phyloP scores from a whole-genome alignment of 2,329 filamentous ascomycete genomes.

The Venturiaceae sp. region DNA sequence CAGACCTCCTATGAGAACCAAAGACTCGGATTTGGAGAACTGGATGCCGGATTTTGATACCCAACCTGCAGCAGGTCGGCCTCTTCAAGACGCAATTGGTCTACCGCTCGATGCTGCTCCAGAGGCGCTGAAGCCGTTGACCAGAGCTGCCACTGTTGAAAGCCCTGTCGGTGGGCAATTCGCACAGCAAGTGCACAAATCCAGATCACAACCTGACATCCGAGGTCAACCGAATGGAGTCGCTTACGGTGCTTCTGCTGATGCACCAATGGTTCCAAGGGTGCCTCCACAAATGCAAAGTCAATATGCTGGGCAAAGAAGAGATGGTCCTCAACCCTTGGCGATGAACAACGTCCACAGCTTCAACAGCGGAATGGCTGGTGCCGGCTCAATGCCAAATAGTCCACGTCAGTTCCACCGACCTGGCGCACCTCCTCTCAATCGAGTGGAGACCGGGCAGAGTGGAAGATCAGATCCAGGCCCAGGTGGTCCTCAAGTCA shows the following conservation, averaged over 20 bases:
- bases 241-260: slow-evolving; percentile 10
- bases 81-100: slow-evolving; percentile 10
- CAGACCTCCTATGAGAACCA: slow-evolving; percentile 12
- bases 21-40: slow-evolving; percentile 17
- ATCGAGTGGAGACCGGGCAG: slow-evolving; percentile 24
- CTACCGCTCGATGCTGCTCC: slow-evolving; percentile 10
- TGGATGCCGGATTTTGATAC: slow-evolving; percentile 54
- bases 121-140: slow-evolving; percentile 9
- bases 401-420: slow-evolving; percentile 6
- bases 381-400: neutral
- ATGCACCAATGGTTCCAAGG: neutral
- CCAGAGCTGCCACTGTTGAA: slow-evolving; percentile 7
- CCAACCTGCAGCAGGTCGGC: slow-evolving; percentile 27
- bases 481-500: slow-evolving; percentile 15
- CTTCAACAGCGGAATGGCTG: slow-evolving; percentile 10
- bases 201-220: slow-evolving; percentile 59
- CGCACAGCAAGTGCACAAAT: slow-evolving; percentile 38
- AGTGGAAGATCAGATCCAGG: slow-evolving; percentile 25
- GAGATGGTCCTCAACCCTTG: neutral
- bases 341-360: slow-evolving; percentile 4
- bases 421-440: slow-evolving; percentile 14
- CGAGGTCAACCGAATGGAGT: slow-evolving; percentile 19
- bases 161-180: slow-evolving; percentile 10
- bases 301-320: neutral
- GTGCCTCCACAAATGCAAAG: slow-evolving; percentile 4